Conservation (phyloP, 2,329 filamentous ascomycete species). For the Corinectria fuckeliana region DNA sequence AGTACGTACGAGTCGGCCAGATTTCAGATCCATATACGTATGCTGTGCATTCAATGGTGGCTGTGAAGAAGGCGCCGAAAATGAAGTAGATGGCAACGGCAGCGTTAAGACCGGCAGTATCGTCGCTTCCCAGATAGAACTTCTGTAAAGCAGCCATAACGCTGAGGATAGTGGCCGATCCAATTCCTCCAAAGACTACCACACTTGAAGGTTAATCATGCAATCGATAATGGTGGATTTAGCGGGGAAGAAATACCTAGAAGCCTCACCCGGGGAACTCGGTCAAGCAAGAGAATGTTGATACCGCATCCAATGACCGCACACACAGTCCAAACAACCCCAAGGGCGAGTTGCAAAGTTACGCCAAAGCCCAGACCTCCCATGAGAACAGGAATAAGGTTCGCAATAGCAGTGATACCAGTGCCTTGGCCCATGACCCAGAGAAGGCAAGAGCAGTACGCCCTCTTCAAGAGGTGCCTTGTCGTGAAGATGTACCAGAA, state of each 20-base stretch:
- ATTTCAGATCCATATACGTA: conserved; percentile 29
- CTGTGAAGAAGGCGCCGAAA: conserved; percentile 15
- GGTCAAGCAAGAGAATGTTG: conserved; percentile 23
- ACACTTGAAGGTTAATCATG: neutral
- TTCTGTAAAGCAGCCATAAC: conserved; percentile 21
- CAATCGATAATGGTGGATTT: neutral
- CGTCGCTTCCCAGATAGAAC: conserved; percentile 18
- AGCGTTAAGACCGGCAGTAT: conserved; percentile 19
- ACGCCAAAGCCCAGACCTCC: conserved; percentile 23
- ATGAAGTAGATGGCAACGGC: conserved; percentile 25
- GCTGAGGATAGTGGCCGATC: conserved; percentile 16
- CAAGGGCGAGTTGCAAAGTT: conserved; percentile 21
- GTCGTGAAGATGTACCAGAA: conserved; percentile 26
- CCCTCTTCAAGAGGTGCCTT: conserved; percentile 13
- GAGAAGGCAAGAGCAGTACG: conserved; percentile 21
- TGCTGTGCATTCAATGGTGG: conserved; percentile 18
- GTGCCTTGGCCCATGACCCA: conserved; percentile 26
- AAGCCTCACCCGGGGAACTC: conserved; percentile 22
- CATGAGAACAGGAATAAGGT: conserved; percentile 21
- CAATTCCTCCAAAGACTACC: conserved; percentile 19
- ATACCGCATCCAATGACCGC: conserved; percentile 22
- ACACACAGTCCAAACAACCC: conserved; percentile 24
- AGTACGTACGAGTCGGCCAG: conserved; percentile 24
- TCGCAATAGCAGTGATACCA: conserved; percentile 23
- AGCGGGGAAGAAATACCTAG: conserved; percentile 7